These are phyloP conservation scores for Ogataea naganishii DNA, from an alignment of 805 yeast genomes.

Conservation along the genomic window DNA sequence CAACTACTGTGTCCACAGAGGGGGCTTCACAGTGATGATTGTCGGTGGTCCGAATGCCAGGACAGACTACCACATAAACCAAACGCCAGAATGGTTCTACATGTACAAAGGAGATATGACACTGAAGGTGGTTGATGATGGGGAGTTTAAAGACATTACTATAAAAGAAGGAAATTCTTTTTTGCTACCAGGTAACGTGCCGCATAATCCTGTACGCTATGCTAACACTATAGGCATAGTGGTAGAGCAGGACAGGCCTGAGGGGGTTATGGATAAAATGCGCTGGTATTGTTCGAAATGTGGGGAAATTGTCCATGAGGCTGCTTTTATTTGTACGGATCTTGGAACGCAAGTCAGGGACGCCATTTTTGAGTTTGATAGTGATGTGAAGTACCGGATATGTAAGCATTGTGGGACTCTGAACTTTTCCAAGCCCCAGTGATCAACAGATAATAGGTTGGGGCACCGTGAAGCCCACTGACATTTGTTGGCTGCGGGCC, in stretches of 20 bases:
- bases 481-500: no score
- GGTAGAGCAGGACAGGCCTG: slow-evolving; percentile 86
- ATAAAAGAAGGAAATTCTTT: slow-evolving; percentile 87
- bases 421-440: slow-evolving; percentile 57
- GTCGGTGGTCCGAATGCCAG: slow-evolving; percentile 95
- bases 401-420: slow-evolving; percentile 69
- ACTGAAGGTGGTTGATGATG: slow-evolving; percentile 73
- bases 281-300: slow-evolving; percentile 86
- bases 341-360: slow-evolving; percentile 86
- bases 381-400: slow-evolving; percentile 52
- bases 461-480: no score
- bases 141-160: slow-evolving; percentile 62
- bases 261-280: slow-evolving; percentile 56
- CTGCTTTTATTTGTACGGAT: slow-evolving; percentile 66
- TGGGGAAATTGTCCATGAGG: slow-evolving; percentile 54
- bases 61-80: slow-evolving; percentile 88
- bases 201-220: slow-evolving; percentile 86
- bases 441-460: no score
- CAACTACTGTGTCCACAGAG: slow-evolving; percentile 82
- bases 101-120: slow-evolving; percentile 84
- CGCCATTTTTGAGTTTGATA: slow-evolving; percentile 67
- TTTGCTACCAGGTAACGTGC: slow-evolving; percentile 72
- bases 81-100: slow-evolving; percentile 90
- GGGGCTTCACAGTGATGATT: slow-evolving; percentile 90
- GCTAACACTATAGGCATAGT: slow-evolving; percentile 84